Evolutionary conservation across 2,329 filamentous ascomycete species (phyloP), one percentile per base, ranked within the genome.

Genomic region (Neocucurbitaria cava): DNA sequence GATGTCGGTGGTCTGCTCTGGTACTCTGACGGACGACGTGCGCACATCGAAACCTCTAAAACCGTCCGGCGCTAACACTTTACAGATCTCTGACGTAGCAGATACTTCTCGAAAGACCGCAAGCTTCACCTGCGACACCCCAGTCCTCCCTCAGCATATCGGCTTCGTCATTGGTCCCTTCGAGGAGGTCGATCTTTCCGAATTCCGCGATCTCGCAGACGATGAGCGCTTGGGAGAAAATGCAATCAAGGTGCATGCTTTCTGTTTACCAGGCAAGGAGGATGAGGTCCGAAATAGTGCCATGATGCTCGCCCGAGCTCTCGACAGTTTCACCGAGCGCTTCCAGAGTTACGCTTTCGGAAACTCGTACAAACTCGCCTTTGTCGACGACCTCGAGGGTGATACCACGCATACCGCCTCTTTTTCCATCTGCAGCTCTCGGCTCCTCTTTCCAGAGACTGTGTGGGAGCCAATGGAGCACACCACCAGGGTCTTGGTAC

Each of bases 121-220:
- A 71, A 91, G 89, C 0, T 99, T 98, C 71, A 86, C 87, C 50
- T 89, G 90, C 56, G 67, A 67, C 49, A 61, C 84, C 85, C 55
- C 87, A 46, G 86, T 95, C 8, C 88, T 92, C 1, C 89, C 94
- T 1, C 90, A 93, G 58, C 94, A 98, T 72, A 88, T 99, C 60
- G 94, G 93, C 4, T 96, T 99, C 74, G 91, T 92, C 2, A 86
- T 98, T 51, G 95, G 96, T 0, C 95, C 96, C 0, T 99, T 99
- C 72, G 92, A 98, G 75, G 89, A 94, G 64, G 88, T 98, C 48
- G 91, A 97, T 70, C 81, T 99, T 5, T 89, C 91, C 2, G 90
- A 94, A 64, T 96, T 91, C 67, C 88, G 96, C 46, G 91, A 93
- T 41, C 91, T 92, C 58, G 92, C 96, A 64, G 91, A 96, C 62